phyloP scores from a whole-genome alignment of 306 rosid genomes.

The Lotus japonicus region DNA sequence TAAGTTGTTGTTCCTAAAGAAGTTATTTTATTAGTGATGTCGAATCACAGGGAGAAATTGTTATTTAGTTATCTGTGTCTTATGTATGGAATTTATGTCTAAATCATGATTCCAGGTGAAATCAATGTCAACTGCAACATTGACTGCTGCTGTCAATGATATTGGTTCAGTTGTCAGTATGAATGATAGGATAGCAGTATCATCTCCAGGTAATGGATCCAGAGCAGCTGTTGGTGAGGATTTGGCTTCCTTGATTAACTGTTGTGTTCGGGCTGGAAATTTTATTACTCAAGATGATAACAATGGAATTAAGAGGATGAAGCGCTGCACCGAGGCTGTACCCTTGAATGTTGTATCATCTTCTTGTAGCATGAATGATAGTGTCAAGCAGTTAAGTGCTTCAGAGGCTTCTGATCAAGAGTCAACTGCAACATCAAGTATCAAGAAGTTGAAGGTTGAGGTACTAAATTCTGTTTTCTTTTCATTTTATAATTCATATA shows the following conservation, averaged over 20 bases:
- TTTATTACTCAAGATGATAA: slow-evolving; percentile 63
- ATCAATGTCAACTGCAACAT: slow-evolving; percentile 60
- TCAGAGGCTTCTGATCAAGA: slow-evolving; percentile 65
- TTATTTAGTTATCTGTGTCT: neutral
- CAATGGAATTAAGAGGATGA: slow-evolving; percentile 74
- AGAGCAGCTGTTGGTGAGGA: slow-evolving; percentile 98
- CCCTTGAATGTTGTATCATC: slow-evolving; percentile 71
- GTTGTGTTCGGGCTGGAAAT: slow-evolving; percentile 77
- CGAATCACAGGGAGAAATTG: slow-evolving; percentile 3
- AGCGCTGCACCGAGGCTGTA: slow-evolving; percentile 69
- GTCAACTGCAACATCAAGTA: slow-evolving; percentile 67
- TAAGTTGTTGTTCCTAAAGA: neutral
- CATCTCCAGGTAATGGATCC: slow-evolving; percentile 92
- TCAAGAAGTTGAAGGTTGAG: slow-evolving; percentile 67
- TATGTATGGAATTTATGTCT: slow-evolving; percentile 11
- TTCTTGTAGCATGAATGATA: slow-evolving; percentile 55
- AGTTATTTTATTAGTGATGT: neutral
- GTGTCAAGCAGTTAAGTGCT: slow-evolving; percentile 44
- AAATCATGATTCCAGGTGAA: slow-evolving; percentile 57
- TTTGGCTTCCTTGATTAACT: slow-evolving; percentile 85
- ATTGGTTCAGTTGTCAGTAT: slow-evolving; percentile 80
- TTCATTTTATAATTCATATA: neutral
- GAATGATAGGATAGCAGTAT: slow-evolving; percentile 93
- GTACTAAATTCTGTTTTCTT: slow-evolving; percentile 32
- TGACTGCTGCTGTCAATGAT: slow-evolving; percentile 74